Percentiles rank a stretch among this genome's conserved stretches.
Conservation (phyloP, 2,329 filamentous ascomycete genomes). For the Pestalotiopsis sp. region DNA sequence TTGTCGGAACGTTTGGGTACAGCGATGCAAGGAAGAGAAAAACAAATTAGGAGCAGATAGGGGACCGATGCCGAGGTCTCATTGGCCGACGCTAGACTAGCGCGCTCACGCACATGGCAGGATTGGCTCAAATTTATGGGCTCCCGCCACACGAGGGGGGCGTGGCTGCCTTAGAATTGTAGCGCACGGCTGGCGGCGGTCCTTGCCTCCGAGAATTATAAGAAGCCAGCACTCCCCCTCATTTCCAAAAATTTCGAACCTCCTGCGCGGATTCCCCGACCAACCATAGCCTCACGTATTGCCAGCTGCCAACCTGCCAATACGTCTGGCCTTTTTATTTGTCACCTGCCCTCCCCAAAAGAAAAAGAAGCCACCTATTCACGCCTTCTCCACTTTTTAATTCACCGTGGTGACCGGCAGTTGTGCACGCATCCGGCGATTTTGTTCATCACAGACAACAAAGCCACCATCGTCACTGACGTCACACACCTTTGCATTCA, state of each 20-base stretch:
- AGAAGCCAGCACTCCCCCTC: slow-evolving; percentile 56
- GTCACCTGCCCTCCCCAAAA: slow-evolving; percentile 1
- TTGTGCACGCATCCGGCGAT: slow-evolving; percentile 9
- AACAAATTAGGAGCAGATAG: slow-evolving; percentile 31
- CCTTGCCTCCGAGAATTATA: slow-evolving; percentile 53
- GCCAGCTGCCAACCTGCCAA: slow-evolving; percentile 29
- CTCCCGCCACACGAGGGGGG: slow-evolving; percentile 34
- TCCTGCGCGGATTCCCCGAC: slow-evolving; percentile 60
- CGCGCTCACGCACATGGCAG: slow-evolving; percentile 30
- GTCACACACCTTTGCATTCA: slow-evolving; percentile 16
- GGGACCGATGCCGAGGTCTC: slow-evolving; percentile 22
- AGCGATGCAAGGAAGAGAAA: slow-evolving; percentile 26
- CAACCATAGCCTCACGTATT: slow-evolving; percentile 44
- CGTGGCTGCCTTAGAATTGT: slow-evolving; percentile 30
- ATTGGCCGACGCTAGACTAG: slow-evolving; percentile 28
- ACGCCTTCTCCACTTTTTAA: slow-evolving; percentile 10
- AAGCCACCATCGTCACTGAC: slow-evolving; percentile 20
- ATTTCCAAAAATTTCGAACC: slow-evolving; percentile 48
- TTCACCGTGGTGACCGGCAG: background rate
- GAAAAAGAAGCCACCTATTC: background rate
- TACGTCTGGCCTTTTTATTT: slow-evolving; percentile 25
- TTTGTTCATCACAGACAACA: slow-evolving; percentile 12
- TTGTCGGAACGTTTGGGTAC: slow-evolving; percentile 27
- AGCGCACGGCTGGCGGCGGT: slow-evolving; percentile 27
- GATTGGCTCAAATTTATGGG: slow-evolving; percentile 29